Percentiles rank a stretch among this genome's conserved stretches.
These are phyloP conservation scores for Thielaviopsis ethacetica DNA, from an alignment of 2,329 filamentous ascomycete species.

Conservation along the genomic window DNA sequence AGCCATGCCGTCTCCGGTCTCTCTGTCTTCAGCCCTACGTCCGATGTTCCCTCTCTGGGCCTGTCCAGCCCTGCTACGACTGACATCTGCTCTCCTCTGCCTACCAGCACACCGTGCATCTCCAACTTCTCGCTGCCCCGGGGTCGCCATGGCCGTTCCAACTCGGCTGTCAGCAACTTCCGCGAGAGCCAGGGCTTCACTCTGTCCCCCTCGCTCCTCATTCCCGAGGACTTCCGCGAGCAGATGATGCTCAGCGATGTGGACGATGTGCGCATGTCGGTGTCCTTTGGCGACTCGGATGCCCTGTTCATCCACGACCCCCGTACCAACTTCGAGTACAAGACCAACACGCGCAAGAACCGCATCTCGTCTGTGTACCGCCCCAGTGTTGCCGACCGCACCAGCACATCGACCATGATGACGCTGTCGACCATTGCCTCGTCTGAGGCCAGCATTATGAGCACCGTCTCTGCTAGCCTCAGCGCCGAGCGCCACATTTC, in stretches of 20 bases:
- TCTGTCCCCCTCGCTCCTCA: constrained; percentile 45
- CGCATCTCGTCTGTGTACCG: constrained; percentile 17
- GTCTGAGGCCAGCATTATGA: constrained; percentile 1
- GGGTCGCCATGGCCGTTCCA: constrained; percentile 23
- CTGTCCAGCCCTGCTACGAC: constrained; percentile 27
- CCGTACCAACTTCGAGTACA: constrained; percentile 7
- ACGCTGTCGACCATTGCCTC: constrained; percentile 19
- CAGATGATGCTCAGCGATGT: constrained; percentile 12
- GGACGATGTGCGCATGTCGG: constrained; percentile 10
- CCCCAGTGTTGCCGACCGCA: constrained; percentile 26
- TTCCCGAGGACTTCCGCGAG: constrained; percentile 37
- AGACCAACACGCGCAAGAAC: constrained; percentile 12
- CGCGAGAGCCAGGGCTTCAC: constrained; percentile 40
- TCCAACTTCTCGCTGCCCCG: constrained; percentile 38
- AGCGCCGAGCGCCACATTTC: constrained; percentile 35
- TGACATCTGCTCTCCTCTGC: constrained; percentile 29
- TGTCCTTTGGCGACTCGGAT: constrained; percentile 10
- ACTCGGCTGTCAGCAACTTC: constrained; percentile 36
- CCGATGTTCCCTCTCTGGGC: constrained; percentile 32
- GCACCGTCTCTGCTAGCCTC: constrained; percentile 25
- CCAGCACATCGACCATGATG: constrained; percentile 38
- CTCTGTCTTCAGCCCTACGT: constrained; percentile 12
- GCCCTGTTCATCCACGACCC: constrained; percentile 14
- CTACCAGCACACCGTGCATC: constrained; percentile 21
- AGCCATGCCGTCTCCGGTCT: constrained; percentile 8